Evolutionary conservation across 352 stramenopile genomes (phyloP).

Genomic region (Lagenidium giganteum): DNA sequence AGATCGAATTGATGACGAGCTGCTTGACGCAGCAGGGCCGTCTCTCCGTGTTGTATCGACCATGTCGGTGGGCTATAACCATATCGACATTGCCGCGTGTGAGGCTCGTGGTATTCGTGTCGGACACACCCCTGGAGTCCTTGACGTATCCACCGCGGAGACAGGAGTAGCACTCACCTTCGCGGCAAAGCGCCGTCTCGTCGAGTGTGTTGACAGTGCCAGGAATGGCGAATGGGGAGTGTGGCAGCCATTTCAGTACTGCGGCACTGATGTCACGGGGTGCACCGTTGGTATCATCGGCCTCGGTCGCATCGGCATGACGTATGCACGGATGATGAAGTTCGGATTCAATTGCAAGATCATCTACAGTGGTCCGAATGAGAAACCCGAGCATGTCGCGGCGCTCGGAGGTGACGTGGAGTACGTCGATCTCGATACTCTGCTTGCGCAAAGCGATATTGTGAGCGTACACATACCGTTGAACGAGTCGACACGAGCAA

Average conservation of each 20-base stretch:
- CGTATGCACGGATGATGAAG: conserved; percentile 78
- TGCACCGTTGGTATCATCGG: conserved; percentile 69
- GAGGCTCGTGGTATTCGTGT: conserved; percentile 39
- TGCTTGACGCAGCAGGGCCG: conserved; percentile 33
- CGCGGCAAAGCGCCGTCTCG: conserved; percentile 29
- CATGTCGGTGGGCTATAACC: conserved; percentile 78
- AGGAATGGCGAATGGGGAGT: conserved; percentile 46
- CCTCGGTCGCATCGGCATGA: conserved; percentile 82
- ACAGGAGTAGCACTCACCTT: conserved; percentile 45
- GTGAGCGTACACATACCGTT: conserved; percentile 85
- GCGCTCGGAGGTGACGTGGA: conserved; percentile 37
- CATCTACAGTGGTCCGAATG: conserved; percentile 67
- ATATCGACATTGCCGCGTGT: conserved; percentile 65
- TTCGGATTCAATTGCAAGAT: conserved; percentile 80
- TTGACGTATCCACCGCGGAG: conserved; percentile 58
- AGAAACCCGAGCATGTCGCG: conserved; percentile 42
- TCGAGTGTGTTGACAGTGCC: conserved; percentile 58
- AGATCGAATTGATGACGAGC: conserved; percentile 37
- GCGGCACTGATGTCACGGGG: conserved; percentile 37
- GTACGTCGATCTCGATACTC: conserved; percentile 71
- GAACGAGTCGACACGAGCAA: conserved; percentile 53
- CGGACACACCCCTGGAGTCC: conserved; percentile 65
- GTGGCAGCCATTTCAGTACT: conserved; percentile 59
- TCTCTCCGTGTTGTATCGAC: conserved; percentile 42
- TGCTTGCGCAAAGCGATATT: conserved; percentile 81